A percentile compares a stretch with the other conserved stretches of the same genome.
Conservation (phyloP, 2,329 filamentous ascomycete species). For the Allantophomopsis lycopodina region DNA sequence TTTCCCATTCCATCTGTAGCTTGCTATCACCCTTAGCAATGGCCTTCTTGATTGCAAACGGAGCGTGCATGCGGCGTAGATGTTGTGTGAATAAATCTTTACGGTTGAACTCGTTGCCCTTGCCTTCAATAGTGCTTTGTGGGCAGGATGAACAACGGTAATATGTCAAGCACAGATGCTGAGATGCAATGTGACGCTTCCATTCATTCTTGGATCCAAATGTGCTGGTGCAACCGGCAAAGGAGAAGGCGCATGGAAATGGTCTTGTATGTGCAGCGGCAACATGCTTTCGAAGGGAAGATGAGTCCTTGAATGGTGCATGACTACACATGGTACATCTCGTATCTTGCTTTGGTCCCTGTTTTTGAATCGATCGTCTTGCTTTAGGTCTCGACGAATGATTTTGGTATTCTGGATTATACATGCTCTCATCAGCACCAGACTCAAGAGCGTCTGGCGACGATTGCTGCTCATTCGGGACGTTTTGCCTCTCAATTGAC, state of each 20-base stretch:
- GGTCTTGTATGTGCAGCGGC: constrained; percentile 56
- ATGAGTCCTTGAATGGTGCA: constrained; percentile 52
- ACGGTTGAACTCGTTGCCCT: constrained; percentile 69
- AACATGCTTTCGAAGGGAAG: constrained; percentile 51
- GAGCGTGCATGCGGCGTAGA: constrained; percentile 82
- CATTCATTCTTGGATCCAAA: constrained; percentile 96
- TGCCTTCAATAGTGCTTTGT: constrained; percentile 36
- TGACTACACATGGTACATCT: constrained; percentile 48
- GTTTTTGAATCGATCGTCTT: constrained; percentile 18
- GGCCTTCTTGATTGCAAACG: constrained; percentile 46
- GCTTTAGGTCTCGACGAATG: constrained; percentile 16
- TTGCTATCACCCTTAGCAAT: constrained; percentile 42
- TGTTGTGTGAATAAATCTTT: constrained; percentile 96
- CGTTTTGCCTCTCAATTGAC: constrained; percentile 16
- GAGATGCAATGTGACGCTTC: constrained; percentile 87
- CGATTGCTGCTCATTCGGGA: constrained; percentile 26
- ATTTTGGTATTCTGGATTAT: constrained; percentile 19
- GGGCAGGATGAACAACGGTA: constrained; percentile 52
- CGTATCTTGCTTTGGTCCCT: constrained; percentile 41
- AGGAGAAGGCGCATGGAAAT: constrained; percentile 76
- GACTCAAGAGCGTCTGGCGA: constrained; percentile 24
- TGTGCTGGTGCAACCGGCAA: constrained; percentile 69
- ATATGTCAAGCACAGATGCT: constrained; percentile 63
- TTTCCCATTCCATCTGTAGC: constrained; percentile 45
- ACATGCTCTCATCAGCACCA: constrained; percentile 24